Percentiles rank a stretch among this genome's conserved stretches.
Evolutionary conservation across 176 grass and related monocot species (phyloP).

Genomic region (Otatea glauca): DNA sequence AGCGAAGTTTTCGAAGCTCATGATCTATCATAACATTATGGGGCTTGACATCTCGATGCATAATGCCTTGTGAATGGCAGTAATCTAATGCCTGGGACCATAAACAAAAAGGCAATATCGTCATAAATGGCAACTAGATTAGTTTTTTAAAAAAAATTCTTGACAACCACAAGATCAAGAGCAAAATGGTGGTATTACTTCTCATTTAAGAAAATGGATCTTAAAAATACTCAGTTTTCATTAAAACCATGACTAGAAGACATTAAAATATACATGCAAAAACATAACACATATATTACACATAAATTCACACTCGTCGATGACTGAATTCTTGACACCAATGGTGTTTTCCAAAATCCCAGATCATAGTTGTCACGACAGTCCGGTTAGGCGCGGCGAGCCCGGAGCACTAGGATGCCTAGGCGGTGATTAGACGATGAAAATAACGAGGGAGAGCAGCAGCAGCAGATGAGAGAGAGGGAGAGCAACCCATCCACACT

Average conservation of each 20-base stretch:
- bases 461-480: too few relatives aligned
- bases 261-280: slow-evolving; percentile 10
- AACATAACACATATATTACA: slow-evolving; percentile 1
- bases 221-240: neutral
- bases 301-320: neutral
- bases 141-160: neutral
- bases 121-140: slow-evolving; percentile 27
- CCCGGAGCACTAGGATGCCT: too few relatives aligned
- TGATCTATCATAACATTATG: slow-evolving; percentile 99
- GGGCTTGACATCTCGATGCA: slow-evolving; percentile 98
- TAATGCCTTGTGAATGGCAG: slow-evolving; percentile 94
- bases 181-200: neutral
- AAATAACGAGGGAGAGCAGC: too few relatives aligned
- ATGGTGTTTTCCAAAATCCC: slow-evolving; percentile 32
- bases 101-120: slow-evolving; percentile 27
- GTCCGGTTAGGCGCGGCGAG: too few relatives aligned
- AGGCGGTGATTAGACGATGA: too few relatives aligned
- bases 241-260: neutral
- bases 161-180: neutral
- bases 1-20: slow-evolving; percentile 81
- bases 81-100: slow-evolving; percentile 78
- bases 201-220: neutral
- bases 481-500: too few relatives aligned
- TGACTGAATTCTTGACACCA: neutral
- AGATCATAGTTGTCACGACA: neutral